A percentile compares a stretch with the other conserved stretches of the same genome.
These are phyloP conservation scores for Pestalotiopsis sp. DNA, from an alignment of 2,329 filamentous ascomycete species.

Conservation along the genomic window DNA sequence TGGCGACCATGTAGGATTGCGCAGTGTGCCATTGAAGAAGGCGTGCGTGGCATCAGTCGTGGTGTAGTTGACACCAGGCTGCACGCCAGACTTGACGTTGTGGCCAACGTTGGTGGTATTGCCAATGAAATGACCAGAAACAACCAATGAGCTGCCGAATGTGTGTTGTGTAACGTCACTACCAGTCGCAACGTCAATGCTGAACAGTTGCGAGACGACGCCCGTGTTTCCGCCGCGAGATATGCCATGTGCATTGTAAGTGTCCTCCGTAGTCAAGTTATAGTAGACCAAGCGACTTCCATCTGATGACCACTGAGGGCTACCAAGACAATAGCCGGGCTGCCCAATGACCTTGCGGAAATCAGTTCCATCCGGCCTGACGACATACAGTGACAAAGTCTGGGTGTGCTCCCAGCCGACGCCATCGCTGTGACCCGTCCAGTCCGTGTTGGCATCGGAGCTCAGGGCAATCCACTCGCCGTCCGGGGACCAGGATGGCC, in stretches of 20 bases:
- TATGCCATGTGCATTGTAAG: slow-evolving; percentile 38
- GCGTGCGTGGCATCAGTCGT: background rate
- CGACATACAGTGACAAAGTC: slow-evolving; percentile 40
- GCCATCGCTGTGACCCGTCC: slow-evolving; percentile 42
- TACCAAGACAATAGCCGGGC: slow-evolving; percentile 37
- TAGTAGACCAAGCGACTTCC: slow-evolving; percentile 40
- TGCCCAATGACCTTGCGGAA: slow-evolving; percentile 37
- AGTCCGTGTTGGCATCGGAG: slow-evolving; percentile 44
- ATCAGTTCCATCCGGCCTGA: slow-evolving; percentile 38
- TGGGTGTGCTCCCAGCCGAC: slow-evolving; percentile 45
- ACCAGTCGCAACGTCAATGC: slow-evolving; percentile 42
- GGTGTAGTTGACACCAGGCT: slow-evolving; percentile 33
- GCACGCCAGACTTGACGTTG: slow-evolving; percentile 27
- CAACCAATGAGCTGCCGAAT: slow-evolving; percentile 30
- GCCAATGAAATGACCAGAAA: slow-evolving; percentile 25
- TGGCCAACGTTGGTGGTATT: slow-evolving; percentile 25
- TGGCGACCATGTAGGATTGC: slow-evolving; percentile 34
- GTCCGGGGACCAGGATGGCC: slow-evolving; percentile 42
- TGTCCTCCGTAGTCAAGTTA: slow-evolving; percentile 40
- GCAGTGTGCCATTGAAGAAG: slow-evolving; percentile 12
- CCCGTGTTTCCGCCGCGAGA: slow-evolving; percentile 12
- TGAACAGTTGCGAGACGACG: slow-evolving; percentile 33
- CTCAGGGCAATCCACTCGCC: slow-evolving; percentile 43
- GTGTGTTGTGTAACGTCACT: slow-evolving; percentile 32
- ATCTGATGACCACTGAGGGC: slow-evolving; percentile 40